These are phyloP conservation scores for Candida fluviatilis DNA, from an alignment of 805 yeast genomes.

Conservation along the genomic window DNA sequence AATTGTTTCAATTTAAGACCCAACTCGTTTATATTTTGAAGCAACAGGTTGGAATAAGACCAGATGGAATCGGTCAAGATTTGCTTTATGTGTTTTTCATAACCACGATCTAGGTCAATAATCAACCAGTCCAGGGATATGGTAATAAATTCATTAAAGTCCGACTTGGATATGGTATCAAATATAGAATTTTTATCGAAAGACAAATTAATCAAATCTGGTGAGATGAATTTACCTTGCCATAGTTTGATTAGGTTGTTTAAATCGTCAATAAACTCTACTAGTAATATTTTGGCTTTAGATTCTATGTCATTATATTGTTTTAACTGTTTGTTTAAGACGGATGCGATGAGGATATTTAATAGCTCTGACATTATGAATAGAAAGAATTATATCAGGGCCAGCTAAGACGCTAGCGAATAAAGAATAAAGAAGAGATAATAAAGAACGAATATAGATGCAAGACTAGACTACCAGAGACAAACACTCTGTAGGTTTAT, in stretches of 20 bases:
- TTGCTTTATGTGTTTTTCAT: not conserved
- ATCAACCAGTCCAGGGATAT: not conserved
- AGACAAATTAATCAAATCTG: not conserved
- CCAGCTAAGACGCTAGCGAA: too few relatives aligned
- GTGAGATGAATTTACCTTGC: not conserved
- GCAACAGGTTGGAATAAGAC: not conserved
- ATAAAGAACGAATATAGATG: too few relatives aligned
- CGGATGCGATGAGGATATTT: slow-evolving; percentile 6
- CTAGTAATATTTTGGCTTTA: slow-evolving; percentile 1
- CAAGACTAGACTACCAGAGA: too few relatives aligned
- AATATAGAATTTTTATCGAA: not conserved
- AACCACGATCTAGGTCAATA: not conserved
- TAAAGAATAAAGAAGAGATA: too few relatives aligned
- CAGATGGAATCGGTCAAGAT: slow-evolving; percentile 1
- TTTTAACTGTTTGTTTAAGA: slow-evolving; percentile 1
- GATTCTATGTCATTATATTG: not conserved
- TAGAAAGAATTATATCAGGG: too few relatives aligned
- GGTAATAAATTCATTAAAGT: not conserved
- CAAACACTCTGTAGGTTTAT: too few relatives aligned
- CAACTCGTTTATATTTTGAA: not conserved
- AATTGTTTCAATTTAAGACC: not conserved
- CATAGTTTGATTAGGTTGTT: not conserved
- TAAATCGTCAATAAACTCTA: not conserved
- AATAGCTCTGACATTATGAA: slow-evolving; percentile 5
- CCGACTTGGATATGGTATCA: not conserved